These are phyloP conservation scores for Solanum hybrid DNA, from an alignment of 305 asterid genomes.

Conservation along the genomic window DNA sequence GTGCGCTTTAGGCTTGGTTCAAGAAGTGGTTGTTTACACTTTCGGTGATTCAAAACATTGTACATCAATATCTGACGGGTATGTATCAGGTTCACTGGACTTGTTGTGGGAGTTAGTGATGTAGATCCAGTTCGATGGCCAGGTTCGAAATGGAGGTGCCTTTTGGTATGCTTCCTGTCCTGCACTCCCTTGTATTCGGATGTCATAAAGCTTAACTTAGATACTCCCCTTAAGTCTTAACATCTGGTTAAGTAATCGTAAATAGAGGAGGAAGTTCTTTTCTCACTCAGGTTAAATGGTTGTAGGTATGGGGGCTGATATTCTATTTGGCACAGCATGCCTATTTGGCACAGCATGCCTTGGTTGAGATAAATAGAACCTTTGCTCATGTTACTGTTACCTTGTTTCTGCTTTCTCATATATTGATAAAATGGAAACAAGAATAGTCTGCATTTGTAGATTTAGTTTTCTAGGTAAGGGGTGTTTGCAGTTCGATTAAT, in stretches of 20 bases:
- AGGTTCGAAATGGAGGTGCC: constrained; percentile 89
- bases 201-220: not conserved
- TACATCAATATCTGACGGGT: not conserved
- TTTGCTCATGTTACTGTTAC: not conserved
- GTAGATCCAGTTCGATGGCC: constrained; percentile 88
- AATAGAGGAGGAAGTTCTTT: not conserved
- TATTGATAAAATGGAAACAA: not conserved
- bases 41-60: not conserved
- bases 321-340: too few relatives aligned
- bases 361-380: not conserved
- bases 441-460: not conserved
- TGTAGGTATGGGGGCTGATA: not conserved
- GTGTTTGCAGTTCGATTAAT: not conserved
- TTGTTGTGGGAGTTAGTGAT: constrained; percentile 64
- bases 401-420: not conserved
- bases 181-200: not conserved
- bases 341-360: not conserved
- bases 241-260: not conserved
- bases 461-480: not conserved
- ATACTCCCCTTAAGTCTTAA: not conserved
- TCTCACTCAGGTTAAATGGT: not conserved
- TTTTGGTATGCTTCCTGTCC: constrained; percentile 44
- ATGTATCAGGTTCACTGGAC: constrained; percentile 58
- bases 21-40: not conserved
- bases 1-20: not conserved